Evolutionary conservation across 768 basidiomycete genomes (phyloP), one percentile per base, ranked within the genome.

Genomic region (Rubroboletus satanas): DNA sequence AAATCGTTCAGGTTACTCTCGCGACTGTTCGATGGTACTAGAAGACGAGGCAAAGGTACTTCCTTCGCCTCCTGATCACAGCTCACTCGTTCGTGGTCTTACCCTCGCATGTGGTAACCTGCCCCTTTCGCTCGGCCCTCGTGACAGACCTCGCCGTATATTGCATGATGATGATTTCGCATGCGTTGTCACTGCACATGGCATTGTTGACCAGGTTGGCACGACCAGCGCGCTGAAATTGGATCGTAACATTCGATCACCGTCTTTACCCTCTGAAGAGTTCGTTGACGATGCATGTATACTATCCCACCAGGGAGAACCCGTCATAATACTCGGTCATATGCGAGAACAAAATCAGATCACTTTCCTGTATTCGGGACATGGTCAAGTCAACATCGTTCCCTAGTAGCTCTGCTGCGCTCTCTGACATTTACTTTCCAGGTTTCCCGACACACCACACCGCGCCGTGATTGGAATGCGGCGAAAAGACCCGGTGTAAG

Each of bases 251-350:
- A 38, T 63, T 53, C 67, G 58, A 45, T 62, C 59, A n/a, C 65
- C 66, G 33, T 21, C 53, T 47, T 55, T 36, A 29, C 64, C 61
- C 12, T 54, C 55, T 0, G 65, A 67, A 55, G 76, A 73, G 32
- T 59, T 60, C 21, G 64, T 81, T 23, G 75, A 79, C 31, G 80
- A 79, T 54, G 74, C 75, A 6, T 80, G 78, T 52, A 45, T 76
- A 8, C 41, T 79, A 33, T 50, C 51, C 6, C 54, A 61, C 26
- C 62, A 65, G 7, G 60, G 65, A 49, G 61, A 61, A 3, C 52
- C 65, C 28, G 26, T 71, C 29, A 46, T 73, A 11, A 54, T 76
- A n/a, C 66, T 79, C 0, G 77, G 71, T 7, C 77, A 78, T 54
- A 68, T 66, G 11, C 70, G 77, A 35, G 72, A 75, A 47, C 64